phyloP scores from a whole-genome alignment of 139 green algal genomes.

The Chlorella sp. region DNA sequence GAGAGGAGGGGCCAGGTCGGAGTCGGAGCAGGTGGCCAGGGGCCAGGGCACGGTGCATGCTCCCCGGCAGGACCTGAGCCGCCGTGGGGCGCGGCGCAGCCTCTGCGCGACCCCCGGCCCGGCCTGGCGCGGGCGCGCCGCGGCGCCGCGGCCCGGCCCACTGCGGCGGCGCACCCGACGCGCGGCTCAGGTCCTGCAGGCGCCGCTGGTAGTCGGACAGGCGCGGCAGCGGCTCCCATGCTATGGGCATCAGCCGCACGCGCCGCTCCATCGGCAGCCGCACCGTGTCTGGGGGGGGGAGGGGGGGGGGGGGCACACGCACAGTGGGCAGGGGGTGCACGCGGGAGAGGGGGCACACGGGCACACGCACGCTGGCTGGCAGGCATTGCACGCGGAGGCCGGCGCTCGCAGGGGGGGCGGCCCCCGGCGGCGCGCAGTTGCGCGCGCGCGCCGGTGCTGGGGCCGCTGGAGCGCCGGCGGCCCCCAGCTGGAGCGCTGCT shows the following conservation, averaged over 20 bases:
- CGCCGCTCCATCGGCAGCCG: constrained; percentile 46
- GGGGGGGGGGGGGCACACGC: neutral
- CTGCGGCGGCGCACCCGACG: neutral
- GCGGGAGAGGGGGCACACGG: too few species aligned
- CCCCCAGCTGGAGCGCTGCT: neutral
- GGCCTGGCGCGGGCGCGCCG: neutral
- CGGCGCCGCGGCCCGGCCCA: too few species aligned
- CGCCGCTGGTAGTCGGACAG: constrained; percentile 42
- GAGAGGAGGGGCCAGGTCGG: too few species aligned
- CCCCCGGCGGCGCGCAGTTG: neutral
- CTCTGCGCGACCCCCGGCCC: too few species aligned
- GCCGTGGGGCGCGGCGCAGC: too few species aligned
- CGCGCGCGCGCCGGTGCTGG: neutral
- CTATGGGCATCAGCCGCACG: constrained; percentile 52
- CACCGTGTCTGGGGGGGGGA: constrained; percentile 17
- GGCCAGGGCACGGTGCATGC: too few species aligned
- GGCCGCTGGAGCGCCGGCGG: neutral
- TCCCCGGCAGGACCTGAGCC: too few species aligned
- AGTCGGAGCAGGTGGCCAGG: too few species aligned
- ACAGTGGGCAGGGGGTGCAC: too few species aligned
- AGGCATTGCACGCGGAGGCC: too few species aligned
- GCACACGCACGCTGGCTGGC: constrained; percentile 42
- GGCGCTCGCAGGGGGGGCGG: neutral
- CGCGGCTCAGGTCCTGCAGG: constrained; percentile 5
- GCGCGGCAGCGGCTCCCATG: constrained; percentile 55